Conservation (phyloP, 768 basidiomycete genomes). For the Jaapia argillacea region DNA sequence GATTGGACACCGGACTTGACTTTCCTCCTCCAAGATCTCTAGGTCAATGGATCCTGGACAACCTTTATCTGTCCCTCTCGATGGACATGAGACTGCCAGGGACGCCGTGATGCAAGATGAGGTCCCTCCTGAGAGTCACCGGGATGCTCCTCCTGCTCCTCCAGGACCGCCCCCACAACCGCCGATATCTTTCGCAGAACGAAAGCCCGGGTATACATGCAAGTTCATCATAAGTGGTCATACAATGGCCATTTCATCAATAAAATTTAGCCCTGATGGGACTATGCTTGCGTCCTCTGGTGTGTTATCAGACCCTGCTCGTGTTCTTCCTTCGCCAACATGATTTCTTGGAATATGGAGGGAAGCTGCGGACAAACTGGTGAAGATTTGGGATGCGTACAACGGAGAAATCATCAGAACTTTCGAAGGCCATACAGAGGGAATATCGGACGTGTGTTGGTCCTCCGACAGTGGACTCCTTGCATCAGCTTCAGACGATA, state of each 20-base stretch:
- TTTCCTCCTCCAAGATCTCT: too few relatives aligned
- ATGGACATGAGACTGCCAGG: too few relatives aligned
- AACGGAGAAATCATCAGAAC: constrained; percentile 69
- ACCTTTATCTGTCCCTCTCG: too few relatives aligned
- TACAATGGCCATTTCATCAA: constrained; percentile 65
- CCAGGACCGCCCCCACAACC: too few relatives aligned
- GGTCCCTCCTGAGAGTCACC: too few relatives aligned
- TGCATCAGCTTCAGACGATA: constrained; percentile 92
- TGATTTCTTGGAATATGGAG: constrained; percentile 23
- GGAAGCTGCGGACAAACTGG: constrained; percentile 74
- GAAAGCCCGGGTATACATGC: too few relatives aligned
- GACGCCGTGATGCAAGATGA: too few relatives aligned
- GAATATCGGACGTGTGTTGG: constrained; percentile 89
- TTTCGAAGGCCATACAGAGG: constrained; percentile 63
- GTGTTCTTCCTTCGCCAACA: neutral
- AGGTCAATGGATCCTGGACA: too few relatives aligned
- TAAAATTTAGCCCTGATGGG: constrained; percentile 88
- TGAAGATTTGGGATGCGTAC: constrained; percentile 73
- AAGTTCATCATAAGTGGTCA: constrained; percentile 74
- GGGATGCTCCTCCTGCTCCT: too few relatives aligned
- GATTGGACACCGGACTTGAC: neutral
- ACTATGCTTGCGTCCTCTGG: constrained; percentile 74
- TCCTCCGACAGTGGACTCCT: constrained; percentile 72
- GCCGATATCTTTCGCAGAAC: too few relatives aligned
- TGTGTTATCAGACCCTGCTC: constrained; percentile 27